A percentile compares a stretch with the other conserved stretches of the same genome.
These are phyloP conservation scores for Termitomyces sp. DNA, from an alignment of 768 basidiomycete genomes.

Conservation along the genomic window DNA sequence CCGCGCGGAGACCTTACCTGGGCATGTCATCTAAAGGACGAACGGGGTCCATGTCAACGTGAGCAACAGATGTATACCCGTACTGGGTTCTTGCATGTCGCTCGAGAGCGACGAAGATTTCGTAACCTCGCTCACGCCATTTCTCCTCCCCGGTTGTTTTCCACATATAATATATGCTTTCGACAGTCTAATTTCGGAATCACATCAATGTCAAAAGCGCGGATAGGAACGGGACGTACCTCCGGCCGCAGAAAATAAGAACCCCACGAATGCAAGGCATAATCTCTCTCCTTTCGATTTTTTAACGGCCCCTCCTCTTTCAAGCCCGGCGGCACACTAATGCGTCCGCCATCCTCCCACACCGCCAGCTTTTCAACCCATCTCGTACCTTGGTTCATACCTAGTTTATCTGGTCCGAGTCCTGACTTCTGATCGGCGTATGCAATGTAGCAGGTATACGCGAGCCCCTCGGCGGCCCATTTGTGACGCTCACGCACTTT, in stretches of 20 bases:
- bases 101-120: conserved; percentile 61
- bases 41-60: conserved; percentile 35
- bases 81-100: conserved; percentile 45
- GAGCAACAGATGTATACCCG: conserved; percentile 54
- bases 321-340: conserved; percentile 41
- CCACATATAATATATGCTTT: conserved; percentile 69
- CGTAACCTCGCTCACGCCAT: conserved; percentile 74
- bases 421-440: conserved; percentile 66
- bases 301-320: conserved; percentile 23
- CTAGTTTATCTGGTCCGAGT: conserved; percentile 55
- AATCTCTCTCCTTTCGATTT: conserved; percentile 41
- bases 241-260: conserved; percentile 62
- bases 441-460: conserved; percentile 59
- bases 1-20: conserved; percentile 39
- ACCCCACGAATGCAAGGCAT: conserved; percentile 28
- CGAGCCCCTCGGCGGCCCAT: conserved; percentile 70
- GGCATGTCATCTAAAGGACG: conserved; percentile 58
- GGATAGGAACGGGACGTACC: conserved; percentile 32
- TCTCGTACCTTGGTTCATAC: conserved; percentile 31
- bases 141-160: conserved; percentile 55
- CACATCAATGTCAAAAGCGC: neutral
- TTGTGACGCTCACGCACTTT: conserved; percentile 43
- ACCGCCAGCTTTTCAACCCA: conserved; percentile 43
- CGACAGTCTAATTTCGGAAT: conserved; percentile 48
- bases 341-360: conserved; percentile 40